Percentiles rank a stretch among this genome's conserved stretches.
These are phyloP conservation scores for Tetrahymena malaccensis DNA, from an alignment of 73 alveolate genomes.

Conservation along the genomic window DNA sequence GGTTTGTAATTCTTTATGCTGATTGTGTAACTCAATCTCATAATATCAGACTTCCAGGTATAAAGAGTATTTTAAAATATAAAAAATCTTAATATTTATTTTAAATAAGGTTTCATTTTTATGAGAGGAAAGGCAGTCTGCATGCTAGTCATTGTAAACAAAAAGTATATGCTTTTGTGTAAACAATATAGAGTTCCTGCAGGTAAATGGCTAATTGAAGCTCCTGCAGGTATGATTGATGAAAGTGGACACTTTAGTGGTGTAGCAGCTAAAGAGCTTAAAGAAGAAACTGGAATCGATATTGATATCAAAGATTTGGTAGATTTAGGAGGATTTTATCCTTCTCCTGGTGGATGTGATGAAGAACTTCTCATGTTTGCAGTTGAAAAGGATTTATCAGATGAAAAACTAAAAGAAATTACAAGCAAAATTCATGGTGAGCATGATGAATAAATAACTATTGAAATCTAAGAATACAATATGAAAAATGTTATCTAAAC, in stretches of 20 bases:
- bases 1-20: slow-evolving; percentile 14
- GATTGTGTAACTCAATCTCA: slow-evolving; percentile 7
- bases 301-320: slow-evolving; percentile 8
- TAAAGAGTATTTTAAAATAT: background rate
- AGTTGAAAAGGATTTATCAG: slow-evolving; percentile 19
- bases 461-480: slow-evolving; percentile 13
- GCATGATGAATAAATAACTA: slow-evolving; percentile 23
- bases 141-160: slow-evolving; percentile 6
- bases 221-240: slow-evolving; percentile 45
- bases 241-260: slow-evolving; percentile 35
- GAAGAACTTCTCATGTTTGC: slow-evolving; percentile 17
- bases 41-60: slow-evolving; percentile 27
- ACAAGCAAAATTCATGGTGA: slow-evolving; percentile 21
- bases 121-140: slow-evolving; percentile 41
- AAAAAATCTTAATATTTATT: background rate
- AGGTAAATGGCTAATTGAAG: slow-evolving; percentile 24
- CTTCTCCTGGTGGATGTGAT: slow-evolving; percentile 43
- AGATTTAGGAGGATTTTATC: slow-evolving; percentile 5
- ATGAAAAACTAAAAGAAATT: slow-evolving; percentile 6
- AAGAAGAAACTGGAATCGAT: slow-evolving; percentile 28
- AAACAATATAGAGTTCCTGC: slow-evolving; percentile 32
- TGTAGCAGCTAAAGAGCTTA: slow-evolving; percentile 40
- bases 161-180: slow-evolving; percentile 9
- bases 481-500: slow-evolving; percentile 27
- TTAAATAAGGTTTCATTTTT: background rate